Evolutionary conservation across 2,329 filamentous ascomycete species (phyloP).

Genomic region (Aphanoascus verrucosus): DNA sequence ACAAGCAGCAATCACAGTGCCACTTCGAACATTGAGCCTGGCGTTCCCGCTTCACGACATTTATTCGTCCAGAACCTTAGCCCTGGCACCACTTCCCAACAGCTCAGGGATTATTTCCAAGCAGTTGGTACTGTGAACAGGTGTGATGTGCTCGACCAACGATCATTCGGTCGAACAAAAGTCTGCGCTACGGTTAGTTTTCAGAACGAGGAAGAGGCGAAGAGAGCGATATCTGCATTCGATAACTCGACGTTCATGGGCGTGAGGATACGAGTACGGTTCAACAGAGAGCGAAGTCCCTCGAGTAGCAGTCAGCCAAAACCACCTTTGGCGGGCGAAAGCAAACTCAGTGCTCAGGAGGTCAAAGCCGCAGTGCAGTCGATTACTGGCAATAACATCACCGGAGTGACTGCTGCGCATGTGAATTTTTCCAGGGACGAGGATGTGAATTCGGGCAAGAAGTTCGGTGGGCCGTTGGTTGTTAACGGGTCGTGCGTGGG

Average conservation of each 20-base stretch:
- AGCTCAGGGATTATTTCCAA: slow-evolving; percentile 24
- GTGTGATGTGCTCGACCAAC: slow-evolving; percentile 24
- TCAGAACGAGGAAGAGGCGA: slow-evolving; percentile 27
- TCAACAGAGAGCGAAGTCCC: slow-evolving; percentile 22
- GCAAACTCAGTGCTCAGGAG: background rate
- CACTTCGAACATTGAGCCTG: slow-evolving; percentile 1
- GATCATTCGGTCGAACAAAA: slow-evolving; percentile 18
- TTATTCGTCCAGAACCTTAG: slow-evolving; percentile 24
- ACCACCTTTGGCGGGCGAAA: background rate
- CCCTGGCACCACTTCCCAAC: slow-evolving; percentile 21
- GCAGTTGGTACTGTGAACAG: slow-evolving; percentile 24
- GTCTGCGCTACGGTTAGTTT: slow-evolving; percentile 26
- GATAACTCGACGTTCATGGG: slow-evolving; percentile 28
- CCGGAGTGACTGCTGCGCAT: background rate
- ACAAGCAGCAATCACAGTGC: slow-evolving; percentile 11
- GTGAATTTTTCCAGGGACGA: slow-evolving; percentile 3
- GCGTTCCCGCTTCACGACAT: slow-evolving; percentile 11
- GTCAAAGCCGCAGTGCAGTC: background rate
- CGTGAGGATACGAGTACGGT: slow-evolving; percentile 25
- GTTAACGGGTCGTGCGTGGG: slow-evolving; percentile 27
- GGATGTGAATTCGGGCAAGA: slow-evolving; percentile 11
- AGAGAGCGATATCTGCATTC: slow-evolving; percentile 25
- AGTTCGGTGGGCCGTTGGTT: slow-evolving; percentile 24
- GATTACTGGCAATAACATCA: background rate
- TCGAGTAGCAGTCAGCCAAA: slow-evolving; percentile 7